A percentile compares a stretch with the other conserved stretches of the same genome.
Evolutionary conservation across 495 filamentous ascomycete genomes (phyloP).

Genomic region (Hypoxylon crocopeplum): DNA sequence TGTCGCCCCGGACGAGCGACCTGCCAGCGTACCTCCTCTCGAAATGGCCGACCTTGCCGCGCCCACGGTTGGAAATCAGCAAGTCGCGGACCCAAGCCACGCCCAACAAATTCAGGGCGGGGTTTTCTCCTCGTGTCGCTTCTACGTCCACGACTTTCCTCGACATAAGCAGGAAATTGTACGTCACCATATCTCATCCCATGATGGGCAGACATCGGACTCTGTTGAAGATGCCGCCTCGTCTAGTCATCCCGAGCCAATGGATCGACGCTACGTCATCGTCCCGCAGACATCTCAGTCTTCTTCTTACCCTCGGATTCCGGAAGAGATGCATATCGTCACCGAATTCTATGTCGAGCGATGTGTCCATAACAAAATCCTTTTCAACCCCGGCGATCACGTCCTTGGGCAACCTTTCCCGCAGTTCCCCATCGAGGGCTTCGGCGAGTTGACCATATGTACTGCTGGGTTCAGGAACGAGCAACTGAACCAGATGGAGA

Average conservation of each 20-base stretch:
- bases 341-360: slow-evolving; percentile 94
- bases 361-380: slow-evolving; percentile 75
- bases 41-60: not conserved
- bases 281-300: slow-evolving; percentile 55
- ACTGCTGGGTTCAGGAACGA: slow-evolving; percentile 85
- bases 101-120: slow-evolving; percentile 35
- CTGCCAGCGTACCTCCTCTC: slow-evolving; percentile 17
- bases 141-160: slow-evolving; percentile 71
- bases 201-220: slow-evolving; percentile 52
- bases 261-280: slow-evolving; percentile 52
- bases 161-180: slow-evolving; percentile 51
- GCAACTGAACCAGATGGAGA: slow-evolving; percentile 82
- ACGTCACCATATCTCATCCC: slow-evolving; percentile 48
- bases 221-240: slow-evolving; percentile 52
- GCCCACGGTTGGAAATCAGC: slow-evolving; percentile 8
- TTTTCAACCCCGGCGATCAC: slow-evolving; percentile 73
- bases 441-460: slow-evolving; percentile 71
- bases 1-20: not conserved
- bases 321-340: slow-evolving; percentile 59
- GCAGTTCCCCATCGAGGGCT: slow-evolving; percentile 70
- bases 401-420: slow-evolving; percentile 78
- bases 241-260: slow-evolving; percentile 29
- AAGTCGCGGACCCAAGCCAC: slow-evolving; percentile 11
- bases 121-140: slow-evolving; percentile 62
- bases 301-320: slow-evolving; percentile 48